Base-by-base conservation (phyloP, 1,139 yeast genomes). In the Pichia sp. region DNA sequence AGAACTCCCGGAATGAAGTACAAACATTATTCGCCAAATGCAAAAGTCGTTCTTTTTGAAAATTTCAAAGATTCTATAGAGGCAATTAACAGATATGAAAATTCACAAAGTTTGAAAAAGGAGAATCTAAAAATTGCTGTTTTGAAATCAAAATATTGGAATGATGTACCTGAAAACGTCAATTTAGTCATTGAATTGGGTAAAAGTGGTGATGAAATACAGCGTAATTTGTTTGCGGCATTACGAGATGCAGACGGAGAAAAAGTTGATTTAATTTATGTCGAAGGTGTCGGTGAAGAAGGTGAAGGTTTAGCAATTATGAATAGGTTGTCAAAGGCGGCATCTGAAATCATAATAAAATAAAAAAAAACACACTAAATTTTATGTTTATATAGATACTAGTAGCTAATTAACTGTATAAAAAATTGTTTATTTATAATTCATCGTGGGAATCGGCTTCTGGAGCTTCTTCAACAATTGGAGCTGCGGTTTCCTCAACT, bases 1-100 rank as follows among this genome's bases (percentile, higher is more conserved):
- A 75, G 85, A 54, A 92, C 98, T 0, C 98, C 98, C 0, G 98
- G 98, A 0, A 92, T 92, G 98, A 92, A 92, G 60, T 92, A 92
- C 62, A 80, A 87, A 55, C 98, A 92, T 63, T 92, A 92, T 63
- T 86, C 97, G 0, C 98, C 98, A 2, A 74, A 75, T 3, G 96
- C 97, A 0, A 78, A 76, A 49, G 97, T 92, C 6, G 70, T 85
- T 0, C 64, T 90, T n/a, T 80, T 87, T 52, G 65, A 71, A 11
- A 73, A 69, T 35, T 40, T 41, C 4, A 30, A 36, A 3, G 71
- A 76, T 51, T 81, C 82, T 0, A 47, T 44, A 3, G 45, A 48
- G 0, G 69, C 68, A 0, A 54, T 71, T 2, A 42, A 50, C 6
- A 45, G 59, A 10, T 73, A 66, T 34, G 33, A 50, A n/a, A 23